phyloP scores from a whole-genome alignment of 371 early-diverging fungal genomes.

The Fennellomyces sp. region DNA sequence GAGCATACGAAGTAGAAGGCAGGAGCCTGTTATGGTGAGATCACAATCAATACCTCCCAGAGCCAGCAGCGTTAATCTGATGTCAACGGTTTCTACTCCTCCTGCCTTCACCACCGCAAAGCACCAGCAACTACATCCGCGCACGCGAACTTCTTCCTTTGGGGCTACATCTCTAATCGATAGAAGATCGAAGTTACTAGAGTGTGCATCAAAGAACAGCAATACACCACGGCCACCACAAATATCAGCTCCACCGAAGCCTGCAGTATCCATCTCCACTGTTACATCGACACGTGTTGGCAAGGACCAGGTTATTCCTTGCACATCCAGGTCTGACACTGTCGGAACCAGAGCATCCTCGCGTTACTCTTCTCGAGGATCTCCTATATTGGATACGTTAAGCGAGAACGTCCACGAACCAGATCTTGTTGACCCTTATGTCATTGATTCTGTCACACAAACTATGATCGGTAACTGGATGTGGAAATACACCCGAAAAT shows the following conservation, averaged over 20 bases:
- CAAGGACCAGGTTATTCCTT: not conserved
- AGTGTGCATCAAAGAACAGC: not conserved
- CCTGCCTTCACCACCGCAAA: not conserved
- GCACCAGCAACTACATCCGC: too few relatives aligned
- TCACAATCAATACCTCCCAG: too few relatives aligned
- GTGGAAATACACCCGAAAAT: conserved; percentile 72
- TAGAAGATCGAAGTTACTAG: not conserved
- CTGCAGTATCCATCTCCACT: not conserved
- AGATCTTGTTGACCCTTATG: conserved; percentile 8
- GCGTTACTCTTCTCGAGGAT: too few relatives aligned
- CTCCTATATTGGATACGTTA: too few relatives aligned
- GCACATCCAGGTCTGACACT: too few relatives aligned
- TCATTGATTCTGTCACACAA: conserved; percentile 70
- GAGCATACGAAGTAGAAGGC: not conserved
- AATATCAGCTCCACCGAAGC: too few relatives aligned
- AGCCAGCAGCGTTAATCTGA: not conserved
- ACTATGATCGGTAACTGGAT: conserved; percentile 85
- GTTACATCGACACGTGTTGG: not conserved
- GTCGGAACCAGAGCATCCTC: too few relatives aligned
- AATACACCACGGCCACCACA: not conserved
- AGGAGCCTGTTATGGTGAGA: not conserved
- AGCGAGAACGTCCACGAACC: conserved; percentile 57
- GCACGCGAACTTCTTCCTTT: not conserved
- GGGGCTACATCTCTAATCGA: not conserved
- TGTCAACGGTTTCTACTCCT: not conserved